Evolutionary conservation across 2,329 filamentous ascomycete species (phyloP), one percentile per base, ranked within the genome.

Genomic region (Fusarium lateritium): DNA sequence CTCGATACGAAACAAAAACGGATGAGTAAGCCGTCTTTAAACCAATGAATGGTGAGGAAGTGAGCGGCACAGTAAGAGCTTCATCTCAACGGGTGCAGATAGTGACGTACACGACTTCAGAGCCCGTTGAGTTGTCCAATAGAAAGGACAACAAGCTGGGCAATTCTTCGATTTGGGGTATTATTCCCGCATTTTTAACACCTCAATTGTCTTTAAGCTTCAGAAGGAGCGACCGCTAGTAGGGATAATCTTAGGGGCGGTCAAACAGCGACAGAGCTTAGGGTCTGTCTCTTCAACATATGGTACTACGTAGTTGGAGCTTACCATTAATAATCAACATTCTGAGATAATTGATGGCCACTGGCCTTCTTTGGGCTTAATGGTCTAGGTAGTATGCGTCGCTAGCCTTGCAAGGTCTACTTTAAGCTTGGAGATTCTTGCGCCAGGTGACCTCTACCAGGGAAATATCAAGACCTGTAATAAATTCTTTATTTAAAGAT

Each of bases 31-130:
- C 57, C 5, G 2, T 7, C 8, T 2, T 5, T 0, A 0, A 0
- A 7, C 57, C 36, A 63, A 63, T 56, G 1, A 19, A 17, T 2
- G 36, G n/a, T 0, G 40, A 39, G 34, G 36, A 17, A 26, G 34
- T 42, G 28, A 31, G 28, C 2, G 28, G 28, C 28, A 31, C 28
- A 31, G 28, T 10, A 31, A 31, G 28, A 31, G 10, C 28, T 31
- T 31, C 28, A 31, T 31, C 28, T 31, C 28, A 31, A 31, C 28
- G 42, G 54, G 54, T 53, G 28, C 47, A 34, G 24, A 11, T 44
- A 49, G 39, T 63, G 60, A 63, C 60, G 38, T 28, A 63, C 9
- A 44, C 43, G 60, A 63, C 49, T 63, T 36, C 39, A 4, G 0
- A 31, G 10, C 10, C 28, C 11, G 11, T 31, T 31, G 11, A 13